Evolutionary conservation across 1,139 yeast species (phyloP).

Genomic region (Kurtzmaniella quercitrusa): DNA sequence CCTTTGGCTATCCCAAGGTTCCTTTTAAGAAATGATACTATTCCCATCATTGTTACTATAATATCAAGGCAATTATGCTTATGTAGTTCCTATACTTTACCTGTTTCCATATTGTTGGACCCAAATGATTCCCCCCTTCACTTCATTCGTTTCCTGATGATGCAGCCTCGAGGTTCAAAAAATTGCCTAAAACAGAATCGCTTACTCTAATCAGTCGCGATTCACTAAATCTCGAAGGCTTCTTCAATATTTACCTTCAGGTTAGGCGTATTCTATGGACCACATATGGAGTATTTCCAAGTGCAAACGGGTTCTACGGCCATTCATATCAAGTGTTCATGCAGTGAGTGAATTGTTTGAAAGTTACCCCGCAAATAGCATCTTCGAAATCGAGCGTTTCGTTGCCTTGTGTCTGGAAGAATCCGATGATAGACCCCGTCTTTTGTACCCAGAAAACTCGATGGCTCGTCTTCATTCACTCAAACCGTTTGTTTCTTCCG

Average conservation of each 20-base stretch:
- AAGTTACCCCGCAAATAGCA: constrained; percentile 21
- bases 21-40: no score
- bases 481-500: constrained; percentile 22
- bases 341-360: constrained; percentile 23
- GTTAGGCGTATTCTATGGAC: not conserved
- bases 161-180: no score
- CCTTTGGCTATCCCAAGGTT: no score
- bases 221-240: not conserved
- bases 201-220: not conserved
- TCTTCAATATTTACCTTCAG: not conserved
- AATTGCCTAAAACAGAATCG: not conserved
- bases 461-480: constrained; percentile 22
- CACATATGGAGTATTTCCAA: constrained; percentile 13
- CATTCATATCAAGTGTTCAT: constrained; percentile 34
- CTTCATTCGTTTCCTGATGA: no score
- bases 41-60: no score
- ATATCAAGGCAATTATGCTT: no score
- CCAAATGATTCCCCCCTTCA: no score
- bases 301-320: constrained; percentile 35
- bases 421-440: not conserved
- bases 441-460: constrained; percentile 19
- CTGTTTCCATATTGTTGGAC: no score
- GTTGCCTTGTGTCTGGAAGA: not conserved
- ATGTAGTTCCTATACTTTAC: no score
- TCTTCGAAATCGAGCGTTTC: constrained; percentile 8